Evolutionary conservation across 768 basidiomycete genomes (phyloP).

Genomic region (Rhodocollybia butyracea): DNA sequence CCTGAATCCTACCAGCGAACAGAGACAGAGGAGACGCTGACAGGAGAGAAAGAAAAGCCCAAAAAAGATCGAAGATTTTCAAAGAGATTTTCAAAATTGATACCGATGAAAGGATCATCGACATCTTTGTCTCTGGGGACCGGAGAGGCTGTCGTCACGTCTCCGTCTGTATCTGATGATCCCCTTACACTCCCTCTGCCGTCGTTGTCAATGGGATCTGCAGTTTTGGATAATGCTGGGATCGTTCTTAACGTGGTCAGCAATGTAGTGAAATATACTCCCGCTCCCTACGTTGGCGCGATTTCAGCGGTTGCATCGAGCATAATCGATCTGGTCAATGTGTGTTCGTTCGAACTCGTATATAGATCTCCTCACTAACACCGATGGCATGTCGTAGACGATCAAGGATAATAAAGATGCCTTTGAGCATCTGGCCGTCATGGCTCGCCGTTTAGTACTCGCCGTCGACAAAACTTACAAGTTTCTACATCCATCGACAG

Average conservation of each 20-base stretch:
- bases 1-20: too few relatives aligned
- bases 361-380: neutral
- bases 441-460: neutral
- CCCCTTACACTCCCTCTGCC: too few relatives aligned
- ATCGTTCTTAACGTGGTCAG: neutral
- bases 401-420: neutral
- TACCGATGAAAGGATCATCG: too few relatives aligned
- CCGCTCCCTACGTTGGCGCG: neutral
- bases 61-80: too few relatives aligned
- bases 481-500: neutral
- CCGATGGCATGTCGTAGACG: neutral
- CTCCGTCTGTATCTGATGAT: too few relatives aligned
- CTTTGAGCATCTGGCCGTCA: neutral
- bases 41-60: too few relatives aligned
- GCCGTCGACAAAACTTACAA: neutral
- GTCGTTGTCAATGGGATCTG: neutral
- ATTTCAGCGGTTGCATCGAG: neutral
- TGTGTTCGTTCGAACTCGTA: neutral
- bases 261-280: neutral
- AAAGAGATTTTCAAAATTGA: too few relatives aligned
- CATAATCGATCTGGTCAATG: neutral
- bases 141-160: too few relatives aligned
- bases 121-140: too few relatives aligned
- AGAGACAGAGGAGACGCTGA: too few relatives aligned
- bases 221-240: neutral